A percentile compares a stretch with the other conserved stretches of the same genome.
Conservation (phyloP, 2,329 filamentous ascomycete species). For the Blumeria hordei region DNA sequence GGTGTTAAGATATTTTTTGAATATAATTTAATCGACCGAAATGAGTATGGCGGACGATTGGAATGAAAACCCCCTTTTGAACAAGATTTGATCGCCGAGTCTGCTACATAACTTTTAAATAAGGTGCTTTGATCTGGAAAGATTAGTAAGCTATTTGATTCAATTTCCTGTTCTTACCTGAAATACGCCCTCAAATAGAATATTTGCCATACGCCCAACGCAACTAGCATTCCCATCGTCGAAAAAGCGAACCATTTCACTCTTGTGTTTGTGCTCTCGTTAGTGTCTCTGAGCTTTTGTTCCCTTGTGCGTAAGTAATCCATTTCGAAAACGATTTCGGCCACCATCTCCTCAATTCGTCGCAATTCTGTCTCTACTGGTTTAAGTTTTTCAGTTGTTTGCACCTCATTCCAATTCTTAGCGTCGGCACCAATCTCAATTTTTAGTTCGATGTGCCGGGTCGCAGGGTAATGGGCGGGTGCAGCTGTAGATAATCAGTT, state of each 20-base stretch:
- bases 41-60: too few relatives aligned
- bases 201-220: conserved; percentile 87
- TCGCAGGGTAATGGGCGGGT: conserved; percentile 14
- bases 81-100: not conserved
- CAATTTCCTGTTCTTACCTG: conserved; percentile 26
- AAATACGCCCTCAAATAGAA: conserved; percentile 96
- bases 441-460: conserved; percentile 34
- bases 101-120: conserved; percentile 23
- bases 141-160: conserved; percentile 3
- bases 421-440: conserved; percentile 26
- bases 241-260: conserved; percentile 97
- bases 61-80: too few relatives aligned
- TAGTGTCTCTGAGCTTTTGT: conserved; percentile 91
- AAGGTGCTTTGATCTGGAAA: conserved; percentile 38
- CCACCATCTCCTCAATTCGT: conserved; percentile 73
- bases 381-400: conserved; percentile 92
- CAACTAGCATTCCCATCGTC: conserved; percentile 77
- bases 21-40: too few relatives aligned
- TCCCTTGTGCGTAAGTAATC: conserved; percentile 77
- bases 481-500: not conserved
- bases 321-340: conserved; percentile 82
- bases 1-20: too few relatives aligned
- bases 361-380: conserved; percentile 87
- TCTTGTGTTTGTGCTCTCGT: conserved; percentile 96
- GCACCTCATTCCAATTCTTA: conserved; percentile 93